Conservation (phyloP, 2,329 filamentous ascomycete species). For the Epichloe uncinata region DNA sequence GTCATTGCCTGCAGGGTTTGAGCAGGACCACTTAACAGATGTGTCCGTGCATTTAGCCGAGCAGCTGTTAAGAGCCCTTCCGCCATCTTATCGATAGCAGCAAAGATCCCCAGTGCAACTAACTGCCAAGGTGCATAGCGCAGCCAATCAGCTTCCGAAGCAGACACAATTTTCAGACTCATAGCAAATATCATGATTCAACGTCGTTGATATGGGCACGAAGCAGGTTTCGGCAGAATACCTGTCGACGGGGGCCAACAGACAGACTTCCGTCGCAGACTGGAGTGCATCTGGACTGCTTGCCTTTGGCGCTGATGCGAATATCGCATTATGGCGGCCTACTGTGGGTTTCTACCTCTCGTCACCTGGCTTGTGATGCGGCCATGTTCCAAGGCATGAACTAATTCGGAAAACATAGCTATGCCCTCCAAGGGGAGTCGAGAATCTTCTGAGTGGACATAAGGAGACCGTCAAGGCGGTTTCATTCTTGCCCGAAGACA, state of each 20-base stretch:
- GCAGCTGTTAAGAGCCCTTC: not conserved
- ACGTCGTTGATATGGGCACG: conserved; percentile 14
- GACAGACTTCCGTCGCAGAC: conserved; percentile 79
- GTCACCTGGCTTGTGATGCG: not conserved
- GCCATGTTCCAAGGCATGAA: not conserved
- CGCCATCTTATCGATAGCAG: conserved; percentile 2
- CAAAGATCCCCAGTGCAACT: not conserved
- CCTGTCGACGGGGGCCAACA: conserved; percentile 73
- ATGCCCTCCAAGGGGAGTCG: conserved; percentile 41
- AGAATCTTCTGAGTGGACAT: conserved; percentile 59
- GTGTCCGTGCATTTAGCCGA: not conserved
- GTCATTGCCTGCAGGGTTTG: not conserved
- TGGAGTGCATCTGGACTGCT: conserved; percentile 66
- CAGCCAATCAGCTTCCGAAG: conserved; percentile 24
- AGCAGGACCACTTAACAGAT: not conserved
- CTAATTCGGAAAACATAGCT: conserved; percentile 16
- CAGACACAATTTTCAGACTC: conserved; percentile 23
- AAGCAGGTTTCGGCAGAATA: conserved; percentile 31
- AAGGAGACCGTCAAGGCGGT: conserved; percentile 70
- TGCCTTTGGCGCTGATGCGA: conserved; percentile 80
- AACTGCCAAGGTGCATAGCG: not conserved
- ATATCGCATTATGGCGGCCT: conserved; percentile 80
- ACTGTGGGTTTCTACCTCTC: conserved; percentile 38
- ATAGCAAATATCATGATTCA: conserved; percentile 6
- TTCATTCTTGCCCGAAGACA: conserved; percentile 51